Base-by-base conservation (phyloP, 495 filamentous ascomycete species). In the Hypoxylon trugodes region DNA sequence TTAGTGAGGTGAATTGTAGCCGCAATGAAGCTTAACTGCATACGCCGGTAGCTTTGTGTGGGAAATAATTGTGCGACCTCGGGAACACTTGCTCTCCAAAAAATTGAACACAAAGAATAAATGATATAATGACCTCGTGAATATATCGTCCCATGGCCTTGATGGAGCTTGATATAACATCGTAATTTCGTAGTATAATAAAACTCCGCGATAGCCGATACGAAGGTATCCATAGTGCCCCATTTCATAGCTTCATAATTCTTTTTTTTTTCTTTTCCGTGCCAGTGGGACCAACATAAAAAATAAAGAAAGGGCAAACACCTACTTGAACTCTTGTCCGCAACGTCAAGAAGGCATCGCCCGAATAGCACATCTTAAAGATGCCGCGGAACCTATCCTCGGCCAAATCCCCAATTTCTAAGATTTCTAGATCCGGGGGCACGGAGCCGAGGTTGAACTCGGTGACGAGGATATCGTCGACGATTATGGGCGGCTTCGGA, bases 381-480 rank as follows among this genome's bases (percentile, higher is more conserved):
- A 98, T 97, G 60, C 95, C 95, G 54, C 95, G 85, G 78, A 98
- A 98, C 32, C 95, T 83, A 81, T 98, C 95, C 77, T 97, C 94
- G 45, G 96, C 95, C 69, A 98, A 73, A 74, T 98, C 95, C 28
- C 95, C 95, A 70, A 98, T 93, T 81, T 98, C 95, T 71, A 98
- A 73, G 37, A 98, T 97, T 79, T 98, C 95, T 54, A 98, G 77
- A 62, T 96, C 90, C 0, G 95, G 95, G 26, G 95, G 94, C 26
- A 93, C 89, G 42, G 87, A 90, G 55, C 95, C 95, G 47, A 98
- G 83, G 77, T 98, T 98, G 70, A 98, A 85, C 77, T 98, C 94
- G 75, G 92, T 97, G 70, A 98, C 95, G 69, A 97, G 84, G 78
- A 98, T 98, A 74, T 98, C 95, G 83, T 97, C 95, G 80, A 97